Evolutionary conservation across 2,329 filamentous ascomycete species (phyloP).

Genomic region (Atkinsonella hypoxylon): DNA sequence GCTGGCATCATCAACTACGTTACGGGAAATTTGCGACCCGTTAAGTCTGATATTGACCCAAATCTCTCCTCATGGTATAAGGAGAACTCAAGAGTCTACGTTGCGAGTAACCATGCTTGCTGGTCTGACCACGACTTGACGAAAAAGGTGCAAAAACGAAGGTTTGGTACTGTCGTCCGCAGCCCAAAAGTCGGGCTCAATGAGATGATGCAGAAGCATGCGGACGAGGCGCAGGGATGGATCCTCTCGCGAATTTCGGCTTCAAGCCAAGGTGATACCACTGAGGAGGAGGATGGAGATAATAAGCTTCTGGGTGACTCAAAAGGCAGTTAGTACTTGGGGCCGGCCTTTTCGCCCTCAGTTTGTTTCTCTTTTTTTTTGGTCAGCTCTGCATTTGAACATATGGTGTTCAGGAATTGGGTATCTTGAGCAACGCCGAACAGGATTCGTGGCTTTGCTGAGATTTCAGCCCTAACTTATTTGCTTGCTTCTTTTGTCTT

Average conservation of each 20-base stretch:
- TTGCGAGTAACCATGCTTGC: constrained; percentile 61
- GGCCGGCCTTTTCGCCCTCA: background rate
- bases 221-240: constrained; percentile 38
- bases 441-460: background rate
- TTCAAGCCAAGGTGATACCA: constrained; percentile 29
- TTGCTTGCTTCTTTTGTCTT: background rate
- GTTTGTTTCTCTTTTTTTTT: background rate
- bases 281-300: constrained; percentile 31
- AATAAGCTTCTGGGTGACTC: background rate
- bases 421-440: background rate
- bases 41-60: constrained; percentile 68
- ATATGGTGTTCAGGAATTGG: background rate
- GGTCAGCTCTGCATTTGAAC: background rate
- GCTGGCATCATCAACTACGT: constrained; percentile 73
- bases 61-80: constrained; percentile 72
- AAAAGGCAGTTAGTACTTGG: background rate
- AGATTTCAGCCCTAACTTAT: background rate
- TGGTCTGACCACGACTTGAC: constrained; percentile 55
- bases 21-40: constrained; percentile 60
- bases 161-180: constrained; percentile 46
- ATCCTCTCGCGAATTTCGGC: constrained; percentile 29
- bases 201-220: constrained; percentile 45
- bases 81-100: constrained; percentile 66
- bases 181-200: constrained; percentile 37
- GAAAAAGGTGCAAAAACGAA: constrained; percentile 45